Percentiles rank a stretch among this genome's conserved stretches.
phyloP scores from a whole-genome alignment of 2,329 filamentous ascomycete species.

The Neoscytalidium dimidiatum region DNA sequence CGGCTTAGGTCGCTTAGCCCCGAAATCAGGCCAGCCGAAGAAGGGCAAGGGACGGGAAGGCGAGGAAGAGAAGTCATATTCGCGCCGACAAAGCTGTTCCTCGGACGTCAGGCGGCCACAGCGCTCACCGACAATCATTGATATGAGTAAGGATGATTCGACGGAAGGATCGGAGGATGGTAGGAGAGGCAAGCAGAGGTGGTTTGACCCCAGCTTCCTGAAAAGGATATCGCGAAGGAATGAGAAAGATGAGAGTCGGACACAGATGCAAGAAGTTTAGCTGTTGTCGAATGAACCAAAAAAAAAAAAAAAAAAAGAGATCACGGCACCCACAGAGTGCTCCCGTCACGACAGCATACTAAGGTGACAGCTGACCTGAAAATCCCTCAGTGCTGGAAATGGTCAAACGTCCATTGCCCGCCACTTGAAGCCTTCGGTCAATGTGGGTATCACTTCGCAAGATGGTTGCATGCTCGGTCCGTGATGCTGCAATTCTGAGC shows the following conservation, averaged over 20 bases:
- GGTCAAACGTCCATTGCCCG: neutral
- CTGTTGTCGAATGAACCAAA: neutral
- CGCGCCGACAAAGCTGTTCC: neutral
- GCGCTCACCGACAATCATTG: neutral
- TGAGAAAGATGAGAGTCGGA: neutral
- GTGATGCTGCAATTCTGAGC: neutral
- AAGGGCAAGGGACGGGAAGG: neutral
- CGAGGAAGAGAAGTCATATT: neutral
- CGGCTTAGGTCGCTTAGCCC: neutral
- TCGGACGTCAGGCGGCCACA: neutral
- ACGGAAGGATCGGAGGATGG: neutral
- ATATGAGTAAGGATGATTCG: neutral
- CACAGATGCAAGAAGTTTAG: conserved; percentile 3
- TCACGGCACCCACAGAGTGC: neutral
- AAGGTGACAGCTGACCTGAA: neutral
- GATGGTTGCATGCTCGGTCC: neutral
- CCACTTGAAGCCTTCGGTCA: neutral
- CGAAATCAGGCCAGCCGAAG: neutral
- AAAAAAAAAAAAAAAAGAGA: no score
- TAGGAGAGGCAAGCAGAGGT: neutral
- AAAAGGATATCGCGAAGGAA: conserved; percentile 5
- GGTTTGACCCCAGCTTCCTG: neutral
- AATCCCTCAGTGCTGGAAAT: neutral
- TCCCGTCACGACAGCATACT: neutral
- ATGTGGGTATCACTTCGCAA: neutral